Conservation (phyloP, 495 filamentous ascomycete genomes). For the Aspergillus baeticus region DNA sequence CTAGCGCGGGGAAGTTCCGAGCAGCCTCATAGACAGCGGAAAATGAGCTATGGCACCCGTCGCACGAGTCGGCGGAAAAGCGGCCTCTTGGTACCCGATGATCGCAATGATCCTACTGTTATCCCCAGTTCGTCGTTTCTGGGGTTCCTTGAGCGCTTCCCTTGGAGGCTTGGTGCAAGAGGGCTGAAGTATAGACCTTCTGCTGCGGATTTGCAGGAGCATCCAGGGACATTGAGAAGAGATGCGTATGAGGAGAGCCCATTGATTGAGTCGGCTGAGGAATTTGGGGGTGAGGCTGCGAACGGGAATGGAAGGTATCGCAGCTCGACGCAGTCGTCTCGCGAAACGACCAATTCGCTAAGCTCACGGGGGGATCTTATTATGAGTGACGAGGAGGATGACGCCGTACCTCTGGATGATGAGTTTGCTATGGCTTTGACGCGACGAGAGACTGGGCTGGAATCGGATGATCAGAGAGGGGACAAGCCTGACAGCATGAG, state of each 20-base stretch:
- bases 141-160: slow-evolving; percentile 80
- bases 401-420: slow-evolving; percentile 90
- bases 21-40: slow-evolving; percentile 70
- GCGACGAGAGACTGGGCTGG: slow-evolving; percentile 58
- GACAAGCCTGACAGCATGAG: slow-evolving; percentile 66
- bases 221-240: slow-evolving; percentile 59
- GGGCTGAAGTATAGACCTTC: slow-evolving; percentile 82
- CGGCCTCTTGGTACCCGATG: slow-evolving; percentile 56
- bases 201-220: slow-evolving; percentile 87
- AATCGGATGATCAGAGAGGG: slow-evolving; percentile 68
- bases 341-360: slow-evolving; percentile 80
- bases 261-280: slow-evolving; percentile 63
- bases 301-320: slow-evolving; percentile 57
- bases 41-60: slow-evolving; percentile 86
- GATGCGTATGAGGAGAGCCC: slow-evolving; percentile 65
- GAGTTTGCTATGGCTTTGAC: slow-evolving; percentile 83
- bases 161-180: slow-evolving; percentile 81
- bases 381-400: slow-evolving; percentile 88
- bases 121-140: slow-evolving; percentile 85
- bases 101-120: slow-evolving; percentile 75
- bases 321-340: slow-evolving; percentile 79
- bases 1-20: slow-evolving; percentile 46
- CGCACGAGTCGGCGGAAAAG: slow-evolving; percentile 65
- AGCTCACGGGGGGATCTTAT: slow-evolving; percentile 94
- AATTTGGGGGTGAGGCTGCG: slow-evolving; percentile 29